These are phyloP conservation scores for Pseudogymnoascus sp. DNA, from an alignment of 2,329 filamentous ascomycete species.

Conservation along the genomic window DNA sequence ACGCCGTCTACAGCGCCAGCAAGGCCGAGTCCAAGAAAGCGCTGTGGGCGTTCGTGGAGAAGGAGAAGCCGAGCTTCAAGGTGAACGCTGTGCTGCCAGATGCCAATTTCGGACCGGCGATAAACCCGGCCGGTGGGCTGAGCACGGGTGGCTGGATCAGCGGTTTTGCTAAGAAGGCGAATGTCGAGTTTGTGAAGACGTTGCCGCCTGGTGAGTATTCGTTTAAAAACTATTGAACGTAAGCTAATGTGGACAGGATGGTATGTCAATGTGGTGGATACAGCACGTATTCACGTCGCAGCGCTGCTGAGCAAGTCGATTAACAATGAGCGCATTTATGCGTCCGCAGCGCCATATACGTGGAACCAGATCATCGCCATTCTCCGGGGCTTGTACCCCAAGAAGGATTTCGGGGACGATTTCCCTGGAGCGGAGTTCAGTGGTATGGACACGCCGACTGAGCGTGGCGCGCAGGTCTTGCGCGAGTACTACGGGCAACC, in stretches of 20 bases:
- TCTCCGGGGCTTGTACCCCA: no score
- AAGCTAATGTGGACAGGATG: not conserved
- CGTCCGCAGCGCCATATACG: no score
- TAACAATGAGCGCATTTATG: no score
- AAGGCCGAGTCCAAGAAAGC: constrained; percentile 32
- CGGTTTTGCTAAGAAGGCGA: not conserved
- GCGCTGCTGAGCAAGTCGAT: no score
- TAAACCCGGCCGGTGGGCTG: not conserved
- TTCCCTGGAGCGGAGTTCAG: no score
- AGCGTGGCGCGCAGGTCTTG: not conserved
- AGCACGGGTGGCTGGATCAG: constrained; percentile 19
- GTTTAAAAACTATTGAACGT: no score
- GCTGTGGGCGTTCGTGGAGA: constrained; percentile 31
- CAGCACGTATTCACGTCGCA: constrained; percentile 9
- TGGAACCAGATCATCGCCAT: no score
- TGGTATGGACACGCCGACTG: not conserved
- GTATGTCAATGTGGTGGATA: constrained; percentile 21
- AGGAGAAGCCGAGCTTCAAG: constrained; percentile 24
- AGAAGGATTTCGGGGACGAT: no score
- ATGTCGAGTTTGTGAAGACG: constrained; percentile 9
- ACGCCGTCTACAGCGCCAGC: constrained; percentile 31
- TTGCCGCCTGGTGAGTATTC: constrained; percentile 10
- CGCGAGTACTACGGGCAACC: not conserved
- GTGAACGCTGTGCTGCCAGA: constrained; percentile 23
- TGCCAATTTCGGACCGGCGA: constrained; percentile 14